Base-by-base conservation (phyloP, 2,329 filamentous ascomycete species). In the Aspergillus carbonarius region DNA sequence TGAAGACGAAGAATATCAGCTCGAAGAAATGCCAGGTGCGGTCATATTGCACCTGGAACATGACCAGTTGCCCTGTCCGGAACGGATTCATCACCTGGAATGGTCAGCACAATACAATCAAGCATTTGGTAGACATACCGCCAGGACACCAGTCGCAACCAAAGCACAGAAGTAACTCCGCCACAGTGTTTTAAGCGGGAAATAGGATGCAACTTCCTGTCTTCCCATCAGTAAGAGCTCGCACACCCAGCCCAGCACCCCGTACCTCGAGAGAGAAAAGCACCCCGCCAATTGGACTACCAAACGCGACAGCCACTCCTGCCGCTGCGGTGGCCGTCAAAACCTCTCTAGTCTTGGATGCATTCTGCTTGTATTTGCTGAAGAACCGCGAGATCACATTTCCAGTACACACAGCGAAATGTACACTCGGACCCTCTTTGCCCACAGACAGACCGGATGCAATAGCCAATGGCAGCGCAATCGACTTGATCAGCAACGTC, bases 11-110 rank as follows among this genome's bases (percentile, higher is more conserved):
- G 72, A 98, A 98, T 25, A 96, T 76, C 3, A 95, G 83, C 73
- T 99, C 95, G 71, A 99, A 99, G 70, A 96, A 96, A 78, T 99
- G 95, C 95, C 95, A 99, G 40, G 90, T 89, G 40, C 93, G 89
- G 74, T 98, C 93, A 72, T 99, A 99, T 68, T 87, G 87, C 69
- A 99, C 93, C 69, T 96, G 93, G 76, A 99, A 99, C 93, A 99
- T 98, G 85, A 99, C 95, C 42, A 99, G 83, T 72, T 99, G 95
- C 18, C 95, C 95, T 0, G 95, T 98, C 54, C 95, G 83, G 77
- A 99, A 99, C 20, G 95, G 95, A 68, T 99, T 99, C 91, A 99
- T 96, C 59, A 91, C 91, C 81, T 84, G 60, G 4, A 25, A 3
- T 8, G 30, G 25, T 58, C 25, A 60, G 55, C 34, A 50, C n/a